These are phyloP conservation scores for Cardamine chenopodiifolia DNA, from an alignment of 345 rosid species.

Conservation along the genomic window DNA sequence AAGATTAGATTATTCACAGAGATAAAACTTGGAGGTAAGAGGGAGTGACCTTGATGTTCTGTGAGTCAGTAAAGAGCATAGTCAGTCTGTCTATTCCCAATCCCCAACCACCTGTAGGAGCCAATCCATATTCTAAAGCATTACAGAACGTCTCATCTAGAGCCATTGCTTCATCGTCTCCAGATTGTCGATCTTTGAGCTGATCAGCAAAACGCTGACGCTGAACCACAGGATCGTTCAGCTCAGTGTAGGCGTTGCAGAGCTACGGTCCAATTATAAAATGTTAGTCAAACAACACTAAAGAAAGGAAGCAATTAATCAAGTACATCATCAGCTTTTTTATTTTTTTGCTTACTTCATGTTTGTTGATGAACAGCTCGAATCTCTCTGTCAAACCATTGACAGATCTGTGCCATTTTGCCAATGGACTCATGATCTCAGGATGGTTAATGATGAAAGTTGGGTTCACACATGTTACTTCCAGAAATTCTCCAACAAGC, in stretches of 20 bases:
- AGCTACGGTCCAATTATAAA: slow-evolving; percentile 47
- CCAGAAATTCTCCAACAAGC: slow-evolving; percentile 96
- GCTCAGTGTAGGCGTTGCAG: slow-evolving; percentile 95
- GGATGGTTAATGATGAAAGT: slow-evolving; percentile 81
- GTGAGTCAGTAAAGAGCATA: slow-evolving; percentile 92
- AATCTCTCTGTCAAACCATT: slow-evolving; percentile 87
- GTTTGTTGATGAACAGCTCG: slow-evolving; percentile 90
- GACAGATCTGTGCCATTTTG: slow-evolving; percentile 63
- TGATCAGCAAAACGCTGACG: slow-evolving; percentile 92
- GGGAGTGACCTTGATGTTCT: slow-evolving; percentile 82
- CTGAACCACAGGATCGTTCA: slow-evolving; percentile 96
- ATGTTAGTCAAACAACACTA: background rate
- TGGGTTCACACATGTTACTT: slow-evolving; percentile 91
- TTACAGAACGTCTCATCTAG: slow-evolving; percentile 88
- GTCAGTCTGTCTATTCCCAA: slow-evolving; percentile 85
- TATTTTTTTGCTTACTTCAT: slow-evolving; percentile 54
- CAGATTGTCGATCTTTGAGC: slow-evolving; percentile 92
- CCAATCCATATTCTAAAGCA: slow-evolving; percentile 85
- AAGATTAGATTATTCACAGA: background rate
- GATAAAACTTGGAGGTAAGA: background rate
- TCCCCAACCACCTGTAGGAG: slow-evolving; percentile 99
- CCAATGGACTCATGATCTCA: slow-evolving; percentile 43
- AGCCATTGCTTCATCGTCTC: slow-evolving; percentile 99
- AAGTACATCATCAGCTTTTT: background rate
- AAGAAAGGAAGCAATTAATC: background rate